Conservation (phyloP, 2,329 filamentous ascomycete genomes). For the Fusarium verrucosum region DNA sequence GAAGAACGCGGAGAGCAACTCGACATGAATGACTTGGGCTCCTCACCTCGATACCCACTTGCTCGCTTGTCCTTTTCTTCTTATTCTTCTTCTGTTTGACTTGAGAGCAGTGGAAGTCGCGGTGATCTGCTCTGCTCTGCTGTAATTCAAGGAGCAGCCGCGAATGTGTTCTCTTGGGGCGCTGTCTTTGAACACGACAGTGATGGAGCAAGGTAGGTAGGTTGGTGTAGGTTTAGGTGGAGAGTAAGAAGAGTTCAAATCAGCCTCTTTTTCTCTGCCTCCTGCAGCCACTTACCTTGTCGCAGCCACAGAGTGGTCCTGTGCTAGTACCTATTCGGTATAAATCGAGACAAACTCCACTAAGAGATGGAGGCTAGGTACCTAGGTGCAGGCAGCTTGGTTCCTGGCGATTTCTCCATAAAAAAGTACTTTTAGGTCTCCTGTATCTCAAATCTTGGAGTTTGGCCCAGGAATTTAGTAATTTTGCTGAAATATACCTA, state of each 20-base stretch:
- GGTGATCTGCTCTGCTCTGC: conserved; percentile 22
- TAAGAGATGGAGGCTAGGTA: conserved; percentile 19
- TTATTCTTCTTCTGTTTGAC: too few relatives aligned
- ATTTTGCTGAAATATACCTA: background rate
- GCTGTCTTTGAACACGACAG: conserved; percentile 20
- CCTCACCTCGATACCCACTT: conserved; percentile 45
- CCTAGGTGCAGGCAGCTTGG: too few relatives aligned
- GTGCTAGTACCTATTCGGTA: conserved; percentile 11
- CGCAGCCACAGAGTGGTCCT: conserved; percentile 20
- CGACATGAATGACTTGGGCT: conserved; percentile 48
- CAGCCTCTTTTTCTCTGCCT: conserved; percentile 1
- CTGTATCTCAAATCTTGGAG: background rate
- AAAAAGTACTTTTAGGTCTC: conserved; percentile 4
- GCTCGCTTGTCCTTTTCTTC: conserved; percentile 33
- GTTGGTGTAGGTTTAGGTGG: conserved; percentile 15
- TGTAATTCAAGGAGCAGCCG: conserved; percentile 19
- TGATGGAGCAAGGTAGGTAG: conserved; percentile 20
- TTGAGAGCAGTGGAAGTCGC: conserved; percentile 23
- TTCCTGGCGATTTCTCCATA: conserved; percentile 12
- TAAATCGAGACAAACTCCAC: conserved; percentile 7
- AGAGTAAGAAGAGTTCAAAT: conserved; percentile 30
- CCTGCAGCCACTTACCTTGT: background rate
- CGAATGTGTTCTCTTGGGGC: conserved; percentile 23
- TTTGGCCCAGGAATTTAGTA: too few relatives aligned
- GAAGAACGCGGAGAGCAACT: conserved; percentile 43